A percentile compares a stretch with the other conserved stretches of the same genome.
phyloP scores from a whole-genome alignment of 78 protist genomes.

The Polysphondylium violaceum region DNA sequence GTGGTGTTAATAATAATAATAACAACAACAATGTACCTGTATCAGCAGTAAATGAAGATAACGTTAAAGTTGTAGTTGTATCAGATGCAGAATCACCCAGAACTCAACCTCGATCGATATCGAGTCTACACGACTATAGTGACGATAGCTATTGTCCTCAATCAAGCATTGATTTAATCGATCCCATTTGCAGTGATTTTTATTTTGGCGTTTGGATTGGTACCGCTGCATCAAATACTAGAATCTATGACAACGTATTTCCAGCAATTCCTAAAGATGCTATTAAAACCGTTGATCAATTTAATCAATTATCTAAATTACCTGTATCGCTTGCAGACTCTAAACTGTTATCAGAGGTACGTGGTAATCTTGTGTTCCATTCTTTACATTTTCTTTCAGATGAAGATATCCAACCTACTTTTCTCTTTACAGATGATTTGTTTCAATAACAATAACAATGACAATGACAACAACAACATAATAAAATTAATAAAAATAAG shows the following conservation, averaged over 20 bases:
- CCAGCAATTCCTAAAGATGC: constrained; percentile 78
- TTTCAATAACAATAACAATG: constrained; percentile 57
- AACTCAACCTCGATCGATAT: constrained; percentile 30
- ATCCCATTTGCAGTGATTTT: constrained; percentile 59
- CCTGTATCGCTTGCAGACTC: constrained; percentile 48
- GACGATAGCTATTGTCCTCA: constrained; percentile 38
- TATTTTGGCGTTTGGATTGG: constrained; percentile 78
- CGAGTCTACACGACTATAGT: constrained; percentile 37
- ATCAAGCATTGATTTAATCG: constrained; percentile 45
- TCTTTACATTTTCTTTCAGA: constrained; percentile 56
- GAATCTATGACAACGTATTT: constrained; percentile 79
- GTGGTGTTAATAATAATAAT: neutral
- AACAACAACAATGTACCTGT: neutral
- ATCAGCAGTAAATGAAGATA: neutral
- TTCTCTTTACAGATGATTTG: constrained; percentile 68
- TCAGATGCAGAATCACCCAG: constrained; percentile 45
- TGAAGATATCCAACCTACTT: constrained; percentile 70
- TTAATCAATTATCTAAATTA: constrained; percentile 36
- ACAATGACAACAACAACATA: neutral
- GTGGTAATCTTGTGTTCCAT: constrained; percentile 73
- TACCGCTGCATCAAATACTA: constrained; percentile 72
- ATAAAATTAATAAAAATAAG: too few species aligned
- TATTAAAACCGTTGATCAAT: constrained; percentile 50
- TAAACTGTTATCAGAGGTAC: constrained; percentile 35
- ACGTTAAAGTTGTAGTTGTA: constrained; percentile 3